These are phyloP conservation scores for Ogataea haglerorum DNA, from an alignment of 805 yeast species.

Conservation along the genomic window DNA sequence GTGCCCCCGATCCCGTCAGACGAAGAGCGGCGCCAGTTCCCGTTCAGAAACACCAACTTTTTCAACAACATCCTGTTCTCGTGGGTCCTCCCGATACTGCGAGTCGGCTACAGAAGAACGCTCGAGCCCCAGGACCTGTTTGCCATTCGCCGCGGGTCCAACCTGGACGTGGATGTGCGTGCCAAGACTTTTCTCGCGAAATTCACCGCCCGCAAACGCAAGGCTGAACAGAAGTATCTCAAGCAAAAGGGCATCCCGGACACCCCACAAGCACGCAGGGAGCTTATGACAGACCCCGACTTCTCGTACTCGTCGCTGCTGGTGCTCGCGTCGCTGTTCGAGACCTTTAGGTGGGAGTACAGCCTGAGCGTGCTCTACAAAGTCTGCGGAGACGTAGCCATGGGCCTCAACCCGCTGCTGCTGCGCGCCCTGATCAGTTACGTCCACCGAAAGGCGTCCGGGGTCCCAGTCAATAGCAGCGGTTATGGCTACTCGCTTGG, in stretches of 20 bases:
- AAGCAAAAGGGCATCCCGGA: conserved; percentile 30
- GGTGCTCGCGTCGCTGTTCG: conserved; percentile 45
- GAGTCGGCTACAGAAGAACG: conserved; percentile 68
- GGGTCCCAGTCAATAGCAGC: conserved; percentile 41
- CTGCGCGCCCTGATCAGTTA: conserved; percentile 62
- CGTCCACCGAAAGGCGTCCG: conserved; percentile 50
- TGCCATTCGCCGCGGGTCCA: conserved; percentile 36
- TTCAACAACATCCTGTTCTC: conserved; percentile 48
- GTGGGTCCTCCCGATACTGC: conserved; percentile 67
- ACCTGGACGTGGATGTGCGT: conserved; percentile 40
- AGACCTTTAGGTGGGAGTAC: conserved; percentile 48
- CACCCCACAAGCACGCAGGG: conserved; percentile 35
- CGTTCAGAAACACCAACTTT: conserved; percentile 37
- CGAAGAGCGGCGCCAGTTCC: conserved; percentile 47
- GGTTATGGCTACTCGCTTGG: conserved; percentile 83
- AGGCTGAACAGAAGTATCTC: conserved; percentile 32
- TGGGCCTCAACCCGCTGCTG: conserved; percentile 62
- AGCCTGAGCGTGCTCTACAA: conserved; percentile 39
- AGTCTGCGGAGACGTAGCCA: conserved; percentile 43
- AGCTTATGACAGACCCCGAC: conserved; percentile 35
- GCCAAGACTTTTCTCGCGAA: conserved; percentile 34
- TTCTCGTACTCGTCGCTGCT: conserved; percentile 42
- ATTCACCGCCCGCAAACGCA: conserved; percentile 31
- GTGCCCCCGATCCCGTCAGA: conserved; percentile 54
- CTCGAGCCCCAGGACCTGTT: conserved; percentile 64